phyloP scores from a whole-genome alignment of 176 grass and related monocot species.

The Miscanthus lutarioriparius region DNA sequence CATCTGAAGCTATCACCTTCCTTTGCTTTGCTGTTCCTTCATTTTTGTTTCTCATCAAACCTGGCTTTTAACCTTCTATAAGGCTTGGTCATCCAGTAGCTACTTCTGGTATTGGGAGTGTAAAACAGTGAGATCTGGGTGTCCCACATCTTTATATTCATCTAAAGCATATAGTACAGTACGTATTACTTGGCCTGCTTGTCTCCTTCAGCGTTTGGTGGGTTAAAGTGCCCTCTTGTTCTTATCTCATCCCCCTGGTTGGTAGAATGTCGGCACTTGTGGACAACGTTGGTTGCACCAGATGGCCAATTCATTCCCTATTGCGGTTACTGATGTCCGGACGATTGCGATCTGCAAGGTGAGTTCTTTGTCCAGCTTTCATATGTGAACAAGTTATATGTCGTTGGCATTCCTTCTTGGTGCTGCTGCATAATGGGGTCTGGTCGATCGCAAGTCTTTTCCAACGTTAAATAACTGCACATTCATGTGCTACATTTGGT shows the following conservation, averaged over 20 bases:
- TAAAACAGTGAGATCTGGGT: constrained; percentile 28
- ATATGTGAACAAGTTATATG: too few relatives aligned
- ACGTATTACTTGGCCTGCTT: constrained; percentile 26
- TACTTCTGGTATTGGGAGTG: constrained; percentile 13
- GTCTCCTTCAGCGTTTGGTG: constrained; percentile 22
- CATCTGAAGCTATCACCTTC: constrained; percentile 22
- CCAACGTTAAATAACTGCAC: not conserved
- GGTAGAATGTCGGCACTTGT: constrained; percentile 16
- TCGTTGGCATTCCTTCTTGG: not conserved
- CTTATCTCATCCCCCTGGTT: constrained; percentile 23
- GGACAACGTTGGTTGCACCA: constrained; percentile 22
- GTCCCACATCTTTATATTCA: constrained; percentile 15
- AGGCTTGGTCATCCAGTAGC: constrained; percentile 1
- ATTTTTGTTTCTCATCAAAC: constrained; percentile 2
- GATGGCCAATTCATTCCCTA: constrained; percentile 23
- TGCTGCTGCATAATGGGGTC: not conserved
- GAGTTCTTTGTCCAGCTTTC: not conserved
- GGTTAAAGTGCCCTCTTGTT: constrained; percentile 30
- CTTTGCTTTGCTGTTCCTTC: not conserved
- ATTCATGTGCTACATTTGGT: not conserved
- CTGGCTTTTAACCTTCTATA: constrained; percentile 7
- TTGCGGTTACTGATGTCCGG: not conserved
- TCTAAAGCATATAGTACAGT: constrained; percentile 34
- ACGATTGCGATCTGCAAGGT: constrained; percentile 13
- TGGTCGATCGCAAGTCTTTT: not conserved